A percentile compares a stretch with the other conserved stretches of the same genome.
Conservation (phyloP, 192 early-diverging fungal genomes). For the Rhizoclosmatium globosum region DNA sequence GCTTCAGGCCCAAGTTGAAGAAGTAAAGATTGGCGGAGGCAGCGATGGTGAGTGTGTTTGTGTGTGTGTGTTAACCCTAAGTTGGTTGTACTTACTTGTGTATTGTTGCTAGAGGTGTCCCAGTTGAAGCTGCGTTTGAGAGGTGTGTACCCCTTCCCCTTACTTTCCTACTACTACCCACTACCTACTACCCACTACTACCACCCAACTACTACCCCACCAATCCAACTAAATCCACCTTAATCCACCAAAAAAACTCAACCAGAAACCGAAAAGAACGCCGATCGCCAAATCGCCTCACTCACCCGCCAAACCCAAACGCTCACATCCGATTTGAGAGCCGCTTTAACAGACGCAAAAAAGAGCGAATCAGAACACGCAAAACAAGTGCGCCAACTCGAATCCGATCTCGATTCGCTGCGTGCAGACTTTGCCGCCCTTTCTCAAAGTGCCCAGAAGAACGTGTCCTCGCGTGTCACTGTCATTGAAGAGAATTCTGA, state of each 20-base stretch:
- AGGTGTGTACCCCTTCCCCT: not conserved
- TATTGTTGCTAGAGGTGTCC: not conserved
- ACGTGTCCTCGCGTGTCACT: no score
- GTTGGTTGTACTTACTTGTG: no score
- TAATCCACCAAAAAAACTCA: not conserved
- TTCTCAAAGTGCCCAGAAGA: no score
- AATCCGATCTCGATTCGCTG: constrained; percentile 49
- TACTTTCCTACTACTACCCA: not conserved
- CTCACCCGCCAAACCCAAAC: constrained; percentile 22
- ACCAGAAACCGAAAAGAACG: constrained; percentile 30
- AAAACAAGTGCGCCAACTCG: constrained; percentile 38
- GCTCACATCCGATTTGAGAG: not conserved
- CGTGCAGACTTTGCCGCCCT: constrained; percentile 33
- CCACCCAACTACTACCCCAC: not conserved
- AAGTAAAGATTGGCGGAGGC: not conserved
- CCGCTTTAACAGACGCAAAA: constrained; percentile 37
- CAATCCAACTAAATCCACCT: not conserved
- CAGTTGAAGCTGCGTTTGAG: not conserved
- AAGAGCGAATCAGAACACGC: constrained; percentile 42
- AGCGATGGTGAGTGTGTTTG: not conserved
- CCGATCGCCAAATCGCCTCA: constrained; percentile 24
- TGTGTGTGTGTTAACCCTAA: no score
- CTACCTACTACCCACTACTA: no score
- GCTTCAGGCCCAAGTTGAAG: constrained; percentile 16
- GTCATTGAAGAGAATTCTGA: no score